Conservation (phyloP, 164 flowering plant species). For the Piper longum region DNA sequence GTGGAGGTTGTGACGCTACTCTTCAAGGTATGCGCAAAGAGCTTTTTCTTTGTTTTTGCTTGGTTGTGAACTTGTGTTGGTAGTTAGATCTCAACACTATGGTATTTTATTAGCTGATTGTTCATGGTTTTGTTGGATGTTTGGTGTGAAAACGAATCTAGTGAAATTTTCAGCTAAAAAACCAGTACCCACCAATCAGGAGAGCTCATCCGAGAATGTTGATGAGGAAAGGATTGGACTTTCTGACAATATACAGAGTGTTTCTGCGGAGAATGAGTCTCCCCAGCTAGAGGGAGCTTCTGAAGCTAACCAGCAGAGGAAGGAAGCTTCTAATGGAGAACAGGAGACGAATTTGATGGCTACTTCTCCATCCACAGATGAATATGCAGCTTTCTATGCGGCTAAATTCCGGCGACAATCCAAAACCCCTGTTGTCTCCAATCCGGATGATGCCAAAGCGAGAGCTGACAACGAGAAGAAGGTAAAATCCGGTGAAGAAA, state of each 20-base stretch:
- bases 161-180: constrained; percentile 22
- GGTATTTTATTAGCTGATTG: no score
- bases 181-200: constrained; percentile 8
- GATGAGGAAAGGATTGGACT: constrained; percentile 14
- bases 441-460: constrained; percentile 4
- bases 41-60: no score
- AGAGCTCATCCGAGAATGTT: constrained; percentile 18
- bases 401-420: constrained; percentile 4
- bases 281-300: constrained; percentile 4
- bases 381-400: constrained; percentile 1
- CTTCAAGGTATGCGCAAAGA: constrained; percentile 29
- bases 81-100: no score
- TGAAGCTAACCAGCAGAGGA: constrained; percentile 14
- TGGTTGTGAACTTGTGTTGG: no score
- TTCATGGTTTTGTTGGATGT: no score
- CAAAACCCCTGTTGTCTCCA: constrained; percentile 7
- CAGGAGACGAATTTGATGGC: constrained; percentile 4
- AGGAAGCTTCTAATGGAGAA: constrained; percentile 9
- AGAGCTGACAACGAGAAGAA: constrained; percentile 12
- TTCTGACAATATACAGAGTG: constrained; percentile 12
- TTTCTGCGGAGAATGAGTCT: constrained; percentile 3
- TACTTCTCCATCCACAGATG: constrained; percentile 13
- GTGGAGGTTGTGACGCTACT: constrained; percentile 51
- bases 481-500: constrained; percentile 9
- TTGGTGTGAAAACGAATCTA: no score